phyloP scores from a whole-genome alignment of 257 asterid species.

The Fraxinus quadrangulata region DNA sequence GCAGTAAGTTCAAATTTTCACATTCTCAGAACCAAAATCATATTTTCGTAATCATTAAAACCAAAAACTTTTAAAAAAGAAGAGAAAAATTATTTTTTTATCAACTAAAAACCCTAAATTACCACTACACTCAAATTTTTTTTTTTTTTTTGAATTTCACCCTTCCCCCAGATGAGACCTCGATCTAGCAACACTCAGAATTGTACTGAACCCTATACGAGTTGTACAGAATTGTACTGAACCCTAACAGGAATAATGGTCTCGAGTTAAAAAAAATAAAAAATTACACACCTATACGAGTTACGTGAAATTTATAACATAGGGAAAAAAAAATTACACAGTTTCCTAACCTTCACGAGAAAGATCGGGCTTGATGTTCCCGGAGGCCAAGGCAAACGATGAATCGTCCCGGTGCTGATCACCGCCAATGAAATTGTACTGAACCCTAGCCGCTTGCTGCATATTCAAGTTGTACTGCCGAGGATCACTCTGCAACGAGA shows the following conservation, averaged over 20 bases:
- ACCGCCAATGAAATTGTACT: constrained; percentile 39
- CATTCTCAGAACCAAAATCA: neutral
- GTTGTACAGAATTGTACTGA: too few species aligned
- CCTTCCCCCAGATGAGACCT: too few species aligned
- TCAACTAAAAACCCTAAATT: constrained; percentile 2
- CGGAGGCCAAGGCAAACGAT: constrained; percentile 37
- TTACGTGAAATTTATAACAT: neutral
- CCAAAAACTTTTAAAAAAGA: neutral
- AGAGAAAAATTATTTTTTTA: neutral
- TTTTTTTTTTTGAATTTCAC: too few species aligned
- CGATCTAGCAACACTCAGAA: neutral
- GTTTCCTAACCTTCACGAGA: constrained; percentile 61
- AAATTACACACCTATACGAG: neutral
- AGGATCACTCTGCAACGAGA: constrained; percentile 90
- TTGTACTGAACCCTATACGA: neutral
- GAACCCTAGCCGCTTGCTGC: constrained; percentile 55
- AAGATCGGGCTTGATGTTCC: constrained; percentile 54
- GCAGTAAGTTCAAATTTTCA: neutral
- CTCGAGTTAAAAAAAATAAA: neutral
- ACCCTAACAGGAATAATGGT: neutral
- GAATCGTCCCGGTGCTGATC: constrained; percentile 59
- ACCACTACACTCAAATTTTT: neutral
- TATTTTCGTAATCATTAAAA: neutral
- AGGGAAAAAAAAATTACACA: neutral
- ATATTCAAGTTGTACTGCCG: constrained; percentile 59